Conservation (phyloP, 148 eudicot species). For the Rheum nobile region DNA sequence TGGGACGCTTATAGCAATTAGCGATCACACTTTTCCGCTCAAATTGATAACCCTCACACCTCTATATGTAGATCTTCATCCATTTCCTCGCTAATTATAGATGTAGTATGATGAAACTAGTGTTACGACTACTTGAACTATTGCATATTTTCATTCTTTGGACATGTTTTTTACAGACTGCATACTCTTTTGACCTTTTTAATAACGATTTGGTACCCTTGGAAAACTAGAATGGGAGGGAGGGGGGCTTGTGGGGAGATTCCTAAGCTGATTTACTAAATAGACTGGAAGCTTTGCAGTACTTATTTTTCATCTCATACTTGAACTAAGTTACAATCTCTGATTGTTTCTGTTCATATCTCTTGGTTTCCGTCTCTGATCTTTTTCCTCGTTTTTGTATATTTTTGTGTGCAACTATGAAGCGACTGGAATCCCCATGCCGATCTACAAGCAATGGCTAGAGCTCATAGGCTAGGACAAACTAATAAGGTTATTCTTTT, state of each 20-base stretch:
- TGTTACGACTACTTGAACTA: not conserved
- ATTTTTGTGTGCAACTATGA: constrained; percentile 10
- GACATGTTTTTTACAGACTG: not conserved
- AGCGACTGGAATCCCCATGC: constrained; percentile 99
- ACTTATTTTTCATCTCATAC: not conserved
- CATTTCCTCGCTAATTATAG: not conserved
- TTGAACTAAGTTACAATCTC: not conserved
- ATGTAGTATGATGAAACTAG: not conserved
- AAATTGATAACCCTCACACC: too few species aligned
- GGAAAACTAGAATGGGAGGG: not conserved
- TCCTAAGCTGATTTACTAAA: not conserved
- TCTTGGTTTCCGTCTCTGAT: not conserved
- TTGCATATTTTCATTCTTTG: not conserved
- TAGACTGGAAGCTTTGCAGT: not conserved
- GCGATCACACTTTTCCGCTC: too few species aligned
- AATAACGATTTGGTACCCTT: not conserved
- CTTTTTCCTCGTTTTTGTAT: not conserved
- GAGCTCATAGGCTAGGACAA: constrained; percentile 98
- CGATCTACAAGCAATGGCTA: constrained; percentile 98
- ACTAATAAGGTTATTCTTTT: constrained; percentile 61
- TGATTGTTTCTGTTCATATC: not conserved
- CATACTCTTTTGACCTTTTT: not conserved
- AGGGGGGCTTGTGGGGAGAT: not conserved
- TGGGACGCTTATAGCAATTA: too few species aligned
- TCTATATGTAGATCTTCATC: not conserved